Conservation (phyloP, 2,329 filamentous ascomycete species). For the Ploettnerulaceae sp. region DNA sequence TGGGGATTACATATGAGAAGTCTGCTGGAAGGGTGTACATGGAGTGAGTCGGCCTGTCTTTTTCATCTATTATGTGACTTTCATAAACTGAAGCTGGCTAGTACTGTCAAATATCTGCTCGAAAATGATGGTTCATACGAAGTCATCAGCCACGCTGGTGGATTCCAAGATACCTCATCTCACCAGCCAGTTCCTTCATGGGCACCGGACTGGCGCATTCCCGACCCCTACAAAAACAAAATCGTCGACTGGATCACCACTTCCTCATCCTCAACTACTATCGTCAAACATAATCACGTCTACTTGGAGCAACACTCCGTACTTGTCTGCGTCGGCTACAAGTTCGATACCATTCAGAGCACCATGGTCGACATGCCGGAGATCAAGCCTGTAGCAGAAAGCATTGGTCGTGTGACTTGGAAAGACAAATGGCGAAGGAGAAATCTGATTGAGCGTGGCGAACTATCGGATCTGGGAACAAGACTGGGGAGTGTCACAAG, state of each 20-base stretch:
- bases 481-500: constrained; percentile 1
- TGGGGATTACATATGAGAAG: constrained; percentile 12
- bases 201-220: constrained; percentile 11
- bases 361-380: neutral
- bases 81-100: neutral
- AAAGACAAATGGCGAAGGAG: constrained; percentile 4
- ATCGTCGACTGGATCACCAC: constrained; percentile 6
- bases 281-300: neutral
- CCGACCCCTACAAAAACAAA: constrained; percentile 10
- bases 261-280: neutral
- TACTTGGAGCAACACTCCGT: neutral
- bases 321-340: neutral
- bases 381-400: neutral
- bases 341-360: neutral
- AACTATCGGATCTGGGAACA: neutral
- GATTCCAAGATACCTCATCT: neutral
- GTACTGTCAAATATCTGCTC: constrained; percentile 9
- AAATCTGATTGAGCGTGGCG: constrained; percentile 2
- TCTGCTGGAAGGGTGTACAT: constrained; percentile 7
- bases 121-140: neutral
- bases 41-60: constrained; percentile 2
- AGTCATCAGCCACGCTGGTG: constrained; percentile 7
- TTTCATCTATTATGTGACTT: neutral
- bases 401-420: constrained; percentile 9
- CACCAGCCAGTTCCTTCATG: constrained; percentile 7